Base-by-base conservation (phyloP, 73 alveolate species). In the Blepharisma stoltei region DNA sequence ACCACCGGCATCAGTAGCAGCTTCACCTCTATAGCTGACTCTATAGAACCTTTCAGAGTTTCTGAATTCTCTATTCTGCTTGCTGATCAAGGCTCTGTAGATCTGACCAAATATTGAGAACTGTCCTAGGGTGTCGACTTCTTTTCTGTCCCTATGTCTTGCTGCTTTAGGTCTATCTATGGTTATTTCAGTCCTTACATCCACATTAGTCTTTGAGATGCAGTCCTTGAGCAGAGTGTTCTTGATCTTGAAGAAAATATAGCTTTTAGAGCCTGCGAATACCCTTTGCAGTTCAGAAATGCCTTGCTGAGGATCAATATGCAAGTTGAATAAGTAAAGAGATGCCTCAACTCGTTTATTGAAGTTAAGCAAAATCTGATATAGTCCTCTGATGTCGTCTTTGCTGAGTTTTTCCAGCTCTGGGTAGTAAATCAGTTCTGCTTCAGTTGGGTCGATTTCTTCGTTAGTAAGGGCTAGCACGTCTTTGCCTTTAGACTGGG, bases 1-100 rank as follows among this genome's bases (percentile, higher is more conserved):
- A 4, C 98, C 98, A 6, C 96, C 96, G 7, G 92, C 92, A 80
- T 90, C 97, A 20, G 86, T 79, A 23, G 96, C 94, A 8, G 87
- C 95, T 88, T 93, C 98, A 0, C 94, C 95, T 53, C 54, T 54
- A 68, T 90, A 93, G 48, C 88, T 82, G 9, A 90, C 96, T 11
- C 27, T 67, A 50, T 75, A 86, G 77, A 86, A 67, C 78, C 83
- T 76, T 54, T 83, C 83, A 50, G 77, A 73, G 65, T 86, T 67
- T 43, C 87, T 82, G n/a, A 75, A 68, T 55, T 38, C 75, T 37
- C 70, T 14, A 66, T 85, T 85, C 70, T 70, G 69, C 6, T 68
- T 23, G 55, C 78, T 68, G 6, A 79, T 21, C 14, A 86, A 48
- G 68, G 71, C 79, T 71, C 87, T 83, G 68, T 68, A 82, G 7